Conservation (phyloP, 768 basidiomycete species). For the Mycena albidolilacea region DNA sequence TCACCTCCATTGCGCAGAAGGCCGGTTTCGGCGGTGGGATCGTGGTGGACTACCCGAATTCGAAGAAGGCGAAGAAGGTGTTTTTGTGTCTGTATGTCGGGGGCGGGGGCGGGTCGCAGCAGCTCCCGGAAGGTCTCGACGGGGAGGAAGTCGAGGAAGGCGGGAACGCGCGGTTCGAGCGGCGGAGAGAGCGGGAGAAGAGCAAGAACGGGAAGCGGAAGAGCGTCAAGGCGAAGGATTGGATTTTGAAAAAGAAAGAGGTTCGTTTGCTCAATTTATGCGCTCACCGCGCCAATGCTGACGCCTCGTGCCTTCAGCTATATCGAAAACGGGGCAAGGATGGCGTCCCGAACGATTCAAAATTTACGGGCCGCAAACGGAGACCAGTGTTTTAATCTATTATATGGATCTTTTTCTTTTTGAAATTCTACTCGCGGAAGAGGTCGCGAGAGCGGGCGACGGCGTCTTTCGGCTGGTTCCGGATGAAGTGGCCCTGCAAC, state of each 20-base stretch:
- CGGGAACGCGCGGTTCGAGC: conserved; percentile 77
- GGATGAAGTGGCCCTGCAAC: conserved; percentile 95
- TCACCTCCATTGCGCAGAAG: conserved; percentile 92
- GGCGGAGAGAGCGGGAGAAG: conserved; percentile 72
- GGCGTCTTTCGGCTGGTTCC: conserved; percentile 72
- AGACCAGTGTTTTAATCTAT: conserved; percentile 78
- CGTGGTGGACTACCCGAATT: conserved; percentile 98
- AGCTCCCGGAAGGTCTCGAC: conserved; percentile 84
- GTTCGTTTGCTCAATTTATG: conserved; percentile 54
- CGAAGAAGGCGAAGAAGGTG: conserved; percentile 94
- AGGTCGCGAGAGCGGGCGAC: conserved; percentile 64
- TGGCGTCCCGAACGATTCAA: conserved; percentile 87
- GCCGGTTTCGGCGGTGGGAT: conserved; percentile 98
- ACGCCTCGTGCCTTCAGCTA: conserved; percentile 59
- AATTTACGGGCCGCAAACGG: conserved; percentile 94
- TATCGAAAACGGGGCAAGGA: conserved; percentile 91
- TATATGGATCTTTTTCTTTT: conserved; percentile 39
- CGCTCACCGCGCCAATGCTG: conserved; percentile 2
- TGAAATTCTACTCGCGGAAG: conserved; percentile 47
- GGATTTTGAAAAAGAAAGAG: conserved; percentile 98
- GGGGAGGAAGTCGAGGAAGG: conserved; percentile 71
- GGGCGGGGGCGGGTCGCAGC: conserved; percentile 72
- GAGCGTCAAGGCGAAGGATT: conserved; percentile 83
- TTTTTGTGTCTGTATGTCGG: conserved; percentile 96
- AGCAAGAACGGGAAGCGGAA: conserved; percentile 80